Percentiles rank a stretch among this genome's conserved stretches.
These are phyloP conservation scores for Magnolia changhungtana DNA, from an alignment of 164 flowering plant genomes.

Conservation along the genomic window DNA sequence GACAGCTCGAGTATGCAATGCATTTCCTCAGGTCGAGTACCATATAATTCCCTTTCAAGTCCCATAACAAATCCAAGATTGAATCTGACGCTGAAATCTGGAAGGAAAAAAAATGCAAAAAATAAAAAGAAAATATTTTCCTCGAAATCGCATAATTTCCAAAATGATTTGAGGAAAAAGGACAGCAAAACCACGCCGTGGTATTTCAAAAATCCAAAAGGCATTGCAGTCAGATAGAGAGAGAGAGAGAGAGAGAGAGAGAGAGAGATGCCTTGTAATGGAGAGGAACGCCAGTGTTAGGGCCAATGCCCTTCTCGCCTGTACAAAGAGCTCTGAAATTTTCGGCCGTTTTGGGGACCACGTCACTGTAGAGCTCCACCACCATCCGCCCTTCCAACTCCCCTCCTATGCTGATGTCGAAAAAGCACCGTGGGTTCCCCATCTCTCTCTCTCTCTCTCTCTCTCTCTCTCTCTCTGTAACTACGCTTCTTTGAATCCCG, in stretches of 20 bases:
- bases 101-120: neutral
- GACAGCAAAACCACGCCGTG: too few relatives aligned
- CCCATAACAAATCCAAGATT: neutral
- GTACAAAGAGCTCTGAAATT: conserved; percentile 97
- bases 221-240: neutral
- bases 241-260: neutral
- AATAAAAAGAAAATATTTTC: too few relatives aligned
- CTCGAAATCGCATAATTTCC: too few relatives aligned
- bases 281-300: conserved; percentile 75
- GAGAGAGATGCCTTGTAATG: conserved; percentile 65
- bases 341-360: conserved; percentile 88
- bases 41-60: neutral
- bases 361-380: conserved; percentile 75
- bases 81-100: neutral
- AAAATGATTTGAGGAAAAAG: too few relatives aligned
- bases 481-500: neutral
- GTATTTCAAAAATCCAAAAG: too few relatives aligned
- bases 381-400: conserved; percentile 93
- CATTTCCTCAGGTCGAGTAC: too few relatives aligned
- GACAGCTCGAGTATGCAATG: too few relatives aligned
- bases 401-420: conserved; percentile 82
- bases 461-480: conserved; percentile 4
- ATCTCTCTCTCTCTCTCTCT: conserved; percentile 18
- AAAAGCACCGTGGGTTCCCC: conserved; percentile 62
- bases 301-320: conserved; percentile 91